Percentiles rank a stretch among this genome's conserved stretches.
Conservation (phyloP, 371 early-diverging fungal genomes). For the Zychaea mexicana region DNA sequence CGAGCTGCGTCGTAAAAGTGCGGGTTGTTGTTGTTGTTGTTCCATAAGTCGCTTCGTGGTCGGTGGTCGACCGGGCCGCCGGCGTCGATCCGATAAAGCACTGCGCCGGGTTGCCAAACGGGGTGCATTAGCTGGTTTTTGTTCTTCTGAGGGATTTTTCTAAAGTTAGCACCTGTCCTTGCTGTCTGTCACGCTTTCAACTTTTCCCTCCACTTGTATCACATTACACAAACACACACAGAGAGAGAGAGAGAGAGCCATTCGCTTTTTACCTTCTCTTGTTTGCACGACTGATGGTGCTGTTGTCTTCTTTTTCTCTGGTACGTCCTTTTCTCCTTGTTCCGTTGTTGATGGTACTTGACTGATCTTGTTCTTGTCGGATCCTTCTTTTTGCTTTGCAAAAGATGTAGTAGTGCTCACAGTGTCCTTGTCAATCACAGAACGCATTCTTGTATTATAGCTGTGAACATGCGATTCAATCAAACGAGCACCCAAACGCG, state of each 20-base stretch:
- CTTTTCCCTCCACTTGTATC: not conserved
- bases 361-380: not conserved
- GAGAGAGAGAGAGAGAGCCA: no score
- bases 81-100: slow-evolving; percentile 14
- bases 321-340: not conserved
- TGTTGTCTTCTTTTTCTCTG: not conserved
- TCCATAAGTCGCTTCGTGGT: not conserved
- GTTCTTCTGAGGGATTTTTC: not conserved
- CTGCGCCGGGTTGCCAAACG: slow-evolving; percentile 9
- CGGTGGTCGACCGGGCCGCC: slow-evolving; percentile 14
- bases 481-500: slow-evolving; percentile 25
- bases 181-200: no score
- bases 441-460: not conserved
- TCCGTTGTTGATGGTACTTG: not conserved
- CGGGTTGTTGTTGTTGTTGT: not conserved
- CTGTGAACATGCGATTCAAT: slow-evolving; percentile 36
- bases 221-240: not conserved
- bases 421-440: slow-evolving; percentile 5
- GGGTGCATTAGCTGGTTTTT: not conserved
- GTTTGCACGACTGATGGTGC: no score
- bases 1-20: not conserved
- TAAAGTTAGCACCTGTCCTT: no score
- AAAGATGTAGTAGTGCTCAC: slow-evolving; percentile 3
- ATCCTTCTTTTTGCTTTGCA: not conserved
- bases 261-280: not conserved